Conservation (phyloP, 2,329 filamentous ascomycete genomes). For the Cladosporium colombiae region DNA sequence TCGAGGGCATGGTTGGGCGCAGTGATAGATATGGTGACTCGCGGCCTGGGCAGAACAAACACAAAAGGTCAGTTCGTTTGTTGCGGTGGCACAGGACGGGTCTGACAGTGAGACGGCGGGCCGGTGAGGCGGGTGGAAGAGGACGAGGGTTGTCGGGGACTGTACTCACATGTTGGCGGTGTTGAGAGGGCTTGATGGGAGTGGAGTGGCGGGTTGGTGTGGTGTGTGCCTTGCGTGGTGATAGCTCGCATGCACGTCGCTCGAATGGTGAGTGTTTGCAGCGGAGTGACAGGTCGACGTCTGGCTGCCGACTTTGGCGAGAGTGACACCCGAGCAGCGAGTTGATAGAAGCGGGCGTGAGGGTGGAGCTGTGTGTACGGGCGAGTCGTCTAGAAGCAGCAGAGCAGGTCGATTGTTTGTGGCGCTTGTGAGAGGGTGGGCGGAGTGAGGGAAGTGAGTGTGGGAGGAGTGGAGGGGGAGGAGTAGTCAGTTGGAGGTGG, state of each 20-base stretch:
- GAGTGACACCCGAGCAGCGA: constrained; percentile 14
- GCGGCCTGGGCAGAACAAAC: constrained; percentile 58
- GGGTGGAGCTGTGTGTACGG: not conserved
- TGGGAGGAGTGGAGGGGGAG: not conserved
- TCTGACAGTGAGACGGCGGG: constrained; percentile 34
- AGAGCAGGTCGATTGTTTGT: constrained; percentile 5
- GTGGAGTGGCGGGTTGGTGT: not conserved
- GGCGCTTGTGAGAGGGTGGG: constrained; percentile 5
- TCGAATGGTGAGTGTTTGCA: constrained; percentile 24
- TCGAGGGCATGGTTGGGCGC: constrained; percentile 67
- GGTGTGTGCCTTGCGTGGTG: constrained; percentile 25
- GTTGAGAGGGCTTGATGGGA: not conserved
- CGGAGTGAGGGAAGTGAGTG: not conserved
- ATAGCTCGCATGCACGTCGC: constrained; percentile 30
- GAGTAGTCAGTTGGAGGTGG: not conserved
- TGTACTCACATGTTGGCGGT: constrained; percentile 16
- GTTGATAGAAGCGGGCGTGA: constrained; percentile 3
- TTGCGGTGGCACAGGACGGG: constrained; percentile 28
- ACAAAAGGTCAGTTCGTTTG: constrained; percentile 27
- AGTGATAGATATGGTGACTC: constrained; percentile 82
- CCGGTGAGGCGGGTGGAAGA: constrained; percentile 16
- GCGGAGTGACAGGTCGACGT: not conserved
- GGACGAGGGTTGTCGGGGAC: not conserved
- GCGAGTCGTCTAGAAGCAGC: not conserved
- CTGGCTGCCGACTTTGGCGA: constrained; percentile 8